phyloP scores from a whole-genome alignment of 2,329 filamentous ascomycete species.

The Phialemoniopsis sp. region DNA sequence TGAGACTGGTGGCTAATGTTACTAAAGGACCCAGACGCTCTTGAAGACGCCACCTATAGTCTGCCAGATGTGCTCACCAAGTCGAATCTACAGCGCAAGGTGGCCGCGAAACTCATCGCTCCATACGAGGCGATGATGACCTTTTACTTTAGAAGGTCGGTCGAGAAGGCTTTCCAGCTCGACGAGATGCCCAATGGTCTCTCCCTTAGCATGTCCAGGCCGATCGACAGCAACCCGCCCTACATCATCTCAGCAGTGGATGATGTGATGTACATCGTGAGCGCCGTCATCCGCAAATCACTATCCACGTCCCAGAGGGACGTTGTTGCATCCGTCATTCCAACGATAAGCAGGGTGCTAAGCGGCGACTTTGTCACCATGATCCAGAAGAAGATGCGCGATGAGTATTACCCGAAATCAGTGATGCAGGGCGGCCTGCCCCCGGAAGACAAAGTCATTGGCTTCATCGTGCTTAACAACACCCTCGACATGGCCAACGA shows the following conservation, averaged over 20 bases:
- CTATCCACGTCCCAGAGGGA: slow-evolving; percentile 80
- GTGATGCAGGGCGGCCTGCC: slow-evolving; percentile 75
- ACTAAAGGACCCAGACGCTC: slow-evolving; percentile 42
- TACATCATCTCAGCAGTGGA: slow-evolving; percentile 95
- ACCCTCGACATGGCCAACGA: slow-evolving; percentile 90
- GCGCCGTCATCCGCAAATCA: slow-evolving; percentile 82
- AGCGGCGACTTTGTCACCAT: slow-evolving; percentile 91
- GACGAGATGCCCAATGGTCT: slow-evolving; percentile 83
- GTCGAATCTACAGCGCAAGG: slow-evolving; percentile 77
- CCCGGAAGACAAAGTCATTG: slow-evolving; percentile 81
- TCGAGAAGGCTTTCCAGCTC: slow-evolving; percentile 96
- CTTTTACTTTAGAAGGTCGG: slow-evolving; percentile 93
- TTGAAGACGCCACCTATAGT: slow-evolving; percentile 52
- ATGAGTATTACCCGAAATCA: slow-evolving; percentile 86
- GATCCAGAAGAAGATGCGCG: slow-evolving; percentile 96
- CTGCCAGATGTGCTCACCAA: slow-evolving; percentile 72
- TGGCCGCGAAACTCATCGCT: slow-evolving; percentile 66
- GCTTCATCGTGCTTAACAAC: slow-evolving; percentile 92
- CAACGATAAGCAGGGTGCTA: slow-evolving; percentile 75
- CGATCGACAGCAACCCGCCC: slow-evolving; percentile 73
- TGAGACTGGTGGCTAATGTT: slow-evolving; percentile 6
- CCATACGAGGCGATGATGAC: slow-evolving; percentile 92
- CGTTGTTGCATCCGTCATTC: slow-evolving; percentile 73
- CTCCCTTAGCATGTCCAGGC: slow-evolving; percentile 67
- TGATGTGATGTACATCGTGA: slow-evolving; percentile 99